These are phyloP conservation scores for Articulospora tetracladia DNA, from an alignment of 495 filamentous ascomycete species.

Conservation along the genomic window DNA sequence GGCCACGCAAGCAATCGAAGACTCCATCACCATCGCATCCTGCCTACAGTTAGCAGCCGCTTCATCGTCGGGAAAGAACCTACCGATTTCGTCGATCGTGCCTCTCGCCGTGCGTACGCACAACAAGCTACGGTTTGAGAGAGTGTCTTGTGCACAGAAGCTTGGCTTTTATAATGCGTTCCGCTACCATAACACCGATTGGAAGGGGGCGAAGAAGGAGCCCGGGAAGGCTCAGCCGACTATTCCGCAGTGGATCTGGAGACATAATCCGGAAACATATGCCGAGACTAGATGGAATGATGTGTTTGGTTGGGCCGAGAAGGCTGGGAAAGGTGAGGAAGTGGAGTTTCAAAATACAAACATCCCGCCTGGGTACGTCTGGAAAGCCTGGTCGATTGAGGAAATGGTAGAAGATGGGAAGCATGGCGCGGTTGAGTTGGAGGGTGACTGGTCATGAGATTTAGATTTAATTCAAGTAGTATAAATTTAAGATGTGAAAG, in stretches of 20 bases:
- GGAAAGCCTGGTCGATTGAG: conserved; percentile 31
- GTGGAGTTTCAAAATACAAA: conserved; percentile 30
- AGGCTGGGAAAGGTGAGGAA: conserved; percentile 5
- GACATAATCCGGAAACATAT: conserved; percentile 54
- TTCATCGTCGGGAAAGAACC: conserved; percentile 34
- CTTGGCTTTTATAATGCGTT: conserved; percentile 52
- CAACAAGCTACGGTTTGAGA: conserved; percentile 47
- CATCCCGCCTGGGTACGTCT: conserved; percentile 28
- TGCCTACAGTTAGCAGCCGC: conserved; percentile 49
- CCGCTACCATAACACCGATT: conserved; percentile 54
- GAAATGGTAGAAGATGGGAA: conserved; percentile 14
- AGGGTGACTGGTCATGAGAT: conserved; percentile 22
- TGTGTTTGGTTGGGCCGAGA: conserved; percentile 30
- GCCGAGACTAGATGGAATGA: conserved; percentile 49
- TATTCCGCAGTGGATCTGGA: conserved; percentile 49
- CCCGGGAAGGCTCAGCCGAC: conserved; percentile 45
- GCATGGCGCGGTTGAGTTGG: not conserved
- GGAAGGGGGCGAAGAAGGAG: conserved; percentile 49
- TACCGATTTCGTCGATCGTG: conserved; percentile 26
- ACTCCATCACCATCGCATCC: conserved; percentile 59
- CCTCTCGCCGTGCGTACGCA: conserved; percentile 43
- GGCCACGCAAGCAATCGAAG: conserved; percentile 68
- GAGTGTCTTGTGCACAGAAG: conserved; percentile 53
- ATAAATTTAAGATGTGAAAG: too few species aligned
- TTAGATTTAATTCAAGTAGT: too few species aligned